Conservation (phyloP, 2,329 filamentous ascomycete species). For the Karstenula rhodostoma region DNA sequence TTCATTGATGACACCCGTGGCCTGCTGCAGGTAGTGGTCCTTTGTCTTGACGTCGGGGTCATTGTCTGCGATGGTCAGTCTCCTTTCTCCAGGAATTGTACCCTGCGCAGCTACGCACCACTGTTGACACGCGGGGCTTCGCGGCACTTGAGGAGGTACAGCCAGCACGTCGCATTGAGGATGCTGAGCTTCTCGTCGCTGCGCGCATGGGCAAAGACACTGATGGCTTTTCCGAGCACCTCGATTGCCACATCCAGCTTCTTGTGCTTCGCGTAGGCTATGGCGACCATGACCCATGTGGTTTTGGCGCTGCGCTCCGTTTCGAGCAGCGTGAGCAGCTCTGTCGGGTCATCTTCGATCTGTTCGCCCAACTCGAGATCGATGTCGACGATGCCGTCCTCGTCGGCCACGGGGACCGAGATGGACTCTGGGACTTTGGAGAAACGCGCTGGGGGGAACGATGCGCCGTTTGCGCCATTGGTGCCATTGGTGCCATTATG, state of each 20-base stretch:
- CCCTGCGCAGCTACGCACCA: conserved; percentile 48
- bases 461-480: conserved; percentile 61
- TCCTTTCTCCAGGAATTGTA: neutral
- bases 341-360: conserved; percentile 90
- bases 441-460: conserved; percentile 59
- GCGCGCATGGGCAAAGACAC: conserved; percentile 72
- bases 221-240: conserved; percentile 75
- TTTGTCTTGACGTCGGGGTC: conserved; percentile 84
- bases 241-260: conserved; percentile 86
- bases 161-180: conserved; percentile 85
- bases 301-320: conserved; percentile 90
- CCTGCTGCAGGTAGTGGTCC: conserved; percentile 87
- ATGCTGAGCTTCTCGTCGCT: conserved; percentile 86
- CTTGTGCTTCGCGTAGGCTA: conserved; percentile 95
- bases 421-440: conserved; percentile 69
- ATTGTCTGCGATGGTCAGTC: conserved; percentile 45
- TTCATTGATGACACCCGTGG: conserved; percentile 92
- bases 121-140: conserved; percentile 74
- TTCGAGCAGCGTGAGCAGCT: conserved; percentile 93
- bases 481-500: conserved; percentile 60
- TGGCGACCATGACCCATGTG: conserved; percentile 97
- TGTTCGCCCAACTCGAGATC: conserved; percentile 88
- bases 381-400: conserved; percentile 72
- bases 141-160: conserved; percentile 88
- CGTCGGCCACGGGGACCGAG: conserved; percentile 69